These are phyloP conservation scores for Aspergillus incahuasiensis DNA, from an alignment of 495 filamentous ascomycete species.

Conservation along the genomic window DNA sequence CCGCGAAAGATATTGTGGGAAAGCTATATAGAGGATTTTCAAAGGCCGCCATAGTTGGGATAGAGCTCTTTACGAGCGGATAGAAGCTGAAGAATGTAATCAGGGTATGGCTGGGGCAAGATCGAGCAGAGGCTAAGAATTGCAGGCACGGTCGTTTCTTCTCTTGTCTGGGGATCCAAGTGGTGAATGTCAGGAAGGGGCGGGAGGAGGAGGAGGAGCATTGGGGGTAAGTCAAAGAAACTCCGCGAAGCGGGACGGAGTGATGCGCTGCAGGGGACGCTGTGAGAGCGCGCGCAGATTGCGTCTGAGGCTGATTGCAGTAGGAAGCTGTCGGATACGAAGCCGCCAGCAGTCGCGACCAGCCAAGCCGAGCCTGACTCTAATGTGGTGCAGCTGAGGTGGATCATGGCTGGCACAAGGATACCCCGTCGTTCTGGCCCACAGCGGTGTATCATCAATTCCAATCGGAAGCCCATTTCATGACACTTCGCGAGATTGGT, in stretches of 20 bases:
- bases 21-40: not conserved
- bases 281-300: not conserved
- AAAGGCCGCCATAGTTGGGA: conserved; percentile 1
- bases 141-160: not conserved
- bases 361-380: not conserved
- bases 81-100: not conserved
- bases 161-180: not conserved
- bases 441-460: not conserved
- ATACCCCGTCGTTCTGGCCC: conserved; percentile 1
- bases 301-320: conserved; percentile 2
- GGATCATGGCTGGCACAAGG: not conserved
- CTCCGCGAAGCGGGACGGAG: not conserved
- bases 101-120: not conserved
- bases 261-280: not conserved
- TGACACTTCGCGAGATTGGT: not conserved
- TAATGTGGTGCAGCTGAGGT: not conserved
- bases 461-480: not conserved
- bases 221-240: not conserved
- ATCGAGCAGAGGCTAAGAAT: not conserved
- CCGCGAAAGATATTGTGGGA: not conserved
- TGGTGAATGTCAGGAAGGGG: not conserved
- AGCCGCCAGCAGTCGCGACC: not conserved
- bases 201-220: not conserved
- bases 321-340: not conserved
- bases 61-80: not conserved